Evolutionary conservation across 208 protist genomes (phyloP).

Genomic region (Tetramitus jugosus): DNA sequence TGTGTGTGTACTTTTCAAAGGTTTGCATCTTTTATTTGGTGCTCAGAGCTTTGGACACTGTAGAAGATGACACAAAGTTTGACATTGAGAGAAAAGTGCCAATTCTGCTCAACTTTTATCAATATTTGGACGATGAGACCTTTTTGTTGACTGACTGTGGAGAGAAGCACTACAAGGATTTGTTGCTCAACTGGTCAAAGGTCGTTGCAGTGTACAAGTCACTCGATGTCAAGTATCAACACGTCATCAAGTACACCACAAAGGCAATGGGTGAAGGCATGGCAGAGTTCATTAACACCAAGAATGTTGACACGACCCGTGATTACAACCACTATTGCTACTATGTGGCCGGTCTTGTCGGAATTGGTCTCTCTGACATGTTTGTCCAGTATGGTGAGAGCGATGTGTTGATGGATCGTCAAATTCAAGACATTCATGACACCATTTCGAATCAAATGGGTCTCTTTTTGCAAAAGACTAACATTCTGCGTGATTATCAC

Average conservation of each 20-base stretch:
- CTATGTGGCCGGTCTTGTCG: slow-evolving; percentile 92
- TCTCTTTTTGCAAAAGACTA: slow-evolving; percentile 94
- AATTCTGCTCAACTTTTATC: slow-evolving; percentile 64
- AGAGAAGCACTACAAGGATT: slow-evolving; percentile 25
- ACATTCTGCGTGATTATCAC: slow-evolving; percentile 93
- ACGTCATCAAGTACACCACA: slow-evolving; percentile 81
- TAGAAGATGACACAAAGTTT: slow-evolving; percentile 85
- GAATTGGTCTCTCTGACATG: slow-evolving; percentile 79
- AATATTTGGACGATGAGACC: slow-evolving; percentile 46
- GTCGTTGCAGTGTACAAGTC: slow-evolving; percentile 56
- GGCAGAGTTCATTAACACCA: slow-evolving; percentile 68
- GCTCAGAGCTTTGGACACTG: slow-evolving; percentile 81
- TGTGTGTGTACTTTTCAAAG: slow-evolving; percentile 23
- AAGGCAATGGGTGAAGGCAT: slow-evolving; percentile 82
- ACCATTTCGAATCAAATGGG: slow-evolving; percentile 82
- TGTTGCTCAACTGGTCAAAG: slow-evolving; percentile 42
- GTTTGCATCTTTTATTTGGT: slow-evolving; percentile 93
- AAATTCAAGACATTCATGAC: slow-evolving; percentile 49
- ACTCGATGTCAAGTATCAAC: slow-evolving; percentile 58
- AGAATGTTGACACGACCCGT: slow-evolving; percentile 57
- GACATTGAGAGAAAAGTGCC: slow-evolving; percentile 52
- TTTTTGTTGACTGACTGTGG: slow-evolving; percentile 34
- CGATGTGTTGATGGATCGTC: slow-evolving; percentile 2
- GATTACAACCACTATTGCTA: slow-evolving; percentile 92
- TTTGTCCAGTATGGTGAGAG: slow-evolving; percentile 75